Conservation (phyloP, 768 basidiomycete species). For the Auriscalpium microsporum region DNA sequence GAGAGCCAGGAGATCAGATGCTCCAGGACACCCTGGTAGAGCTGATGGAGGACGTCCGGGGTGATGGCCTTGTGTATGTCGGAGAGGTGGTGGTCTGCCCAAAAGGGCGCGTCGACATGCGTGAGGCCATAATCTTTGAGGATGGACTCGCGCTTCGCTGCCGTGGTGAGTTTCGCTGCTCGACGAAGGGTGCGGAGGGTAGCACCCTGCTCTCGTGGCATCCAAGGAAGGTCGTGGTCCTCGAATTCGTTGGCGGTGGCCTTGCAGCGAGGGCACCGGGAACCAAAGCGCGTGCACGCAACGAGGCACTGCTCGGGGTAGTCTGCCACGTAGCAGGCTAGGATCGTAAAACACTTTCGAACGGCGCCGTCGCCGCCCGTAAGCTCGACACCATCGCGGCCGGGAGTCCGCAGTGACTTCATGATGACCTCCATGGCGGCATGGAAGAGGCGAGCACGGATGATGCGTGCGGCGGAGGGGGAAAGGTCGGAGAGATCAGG, state of each 20-base stretch:
- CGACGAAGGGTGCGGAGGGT: not conserved
- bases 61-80: constrained; percentile 13
- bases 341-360: constrained; percentile 10
- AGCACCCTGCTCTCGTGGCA: not conserved
- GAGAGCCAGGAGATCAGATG: constrained; percentile 7
- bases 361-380: constrained; percentile 8
- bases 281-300: not conserved
- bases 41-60: constrained; percentile 17
- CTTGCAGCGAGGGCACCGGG: constrained; percentile 1
- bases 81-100: constrained; percentile 5
- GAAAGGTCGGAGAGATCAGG: constrained; percentile 1
- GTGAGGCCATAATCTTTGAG: not conserved
- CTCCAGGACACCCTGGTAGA: constrained; percentile 10
- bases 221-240: not conserved
- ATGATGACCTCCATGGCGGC: constrained; percentile 9
- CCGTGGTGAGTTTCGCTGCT: not conserved
- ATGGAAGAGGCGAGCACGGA: constrained; percentile 14
- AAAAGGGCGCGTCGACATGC: constrained; percentile 10
- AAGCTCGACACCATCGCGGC: constrained; percentile 11
- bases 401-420: constrained; percentile 5
- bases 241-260: not conserved
- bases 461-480: not conserved
- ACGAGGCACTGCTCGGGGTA: constrained; percentile 20
- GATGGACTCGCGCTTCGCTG: not conserved
- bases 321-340: constrained; percentile 15